These are phyloP conservation scores for Erythrophleum fordii DNA, from an alignment of 306 rosid genomes.

Conservation along the genomic window DNA sequence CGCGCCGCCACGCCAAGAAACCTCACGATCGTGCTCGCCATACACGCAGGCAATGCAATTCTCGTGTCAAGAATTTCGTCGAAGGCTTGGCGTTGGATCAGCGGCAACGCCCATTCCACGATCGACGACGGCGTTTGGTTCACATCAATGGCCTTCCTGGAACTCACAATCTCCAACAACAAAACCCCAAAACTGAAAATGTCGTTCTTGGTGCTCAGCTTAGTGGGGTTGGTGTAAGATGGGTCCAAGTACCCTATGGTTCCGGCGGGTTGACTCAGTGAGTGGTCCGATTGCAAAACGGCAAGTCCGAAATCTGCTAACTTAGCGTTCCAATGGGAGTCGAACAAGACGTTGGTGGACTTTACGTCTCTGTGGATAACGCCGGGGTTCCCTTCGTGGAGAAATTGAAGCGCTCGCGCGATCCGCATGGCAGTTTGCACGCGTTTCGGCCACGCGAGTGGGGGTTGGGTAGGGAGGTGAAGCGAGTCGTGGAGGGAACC, in stretches of 20 bases:
- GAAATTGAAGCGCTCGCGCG: constrained; percentile 51
- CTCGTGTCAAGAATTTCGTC: constrained; percentile 41
- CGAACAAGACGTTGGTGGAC: constrained; percentile 60
- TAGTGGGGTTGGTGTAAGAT: constrained; percentile 48
- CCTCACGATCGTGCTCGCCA: constrained; percentile 30
- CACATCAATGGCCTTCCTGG: constrained; percentile 55
- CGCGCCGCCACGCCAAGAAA: constrained; percentile 41
- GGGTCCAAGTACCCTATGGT: constrained; percentile 69
- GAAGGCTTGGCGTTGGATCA: constrained; percentile 20
- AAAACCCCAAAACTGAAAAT: constrained; percentile 67
- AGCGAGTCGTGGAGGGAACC: constrained; percentile 63
- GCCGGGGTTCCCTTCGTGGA: constrained; percentile 49
- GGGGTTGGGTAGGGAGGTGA: constrained; percentile 31
- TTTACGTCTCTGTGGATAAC: constrained; percentile 71
- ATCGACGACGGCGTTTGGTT: constrained; percentile 40
- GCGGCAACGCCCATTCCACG: constrained; percentile 57
- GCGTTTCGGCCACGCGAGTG: constrained; percentile 52
- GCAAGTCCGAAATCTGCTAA: constrained; percentile 76
- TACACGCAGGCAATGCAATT: neutral
- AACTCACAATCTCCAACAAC: constrained; percentile 57
- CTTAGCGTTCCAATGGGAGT: constrained; percentile 50
- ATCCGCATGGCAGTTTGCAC: constrained; percentile 49
- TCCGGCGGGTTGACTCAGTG: constrained; percentile 51
- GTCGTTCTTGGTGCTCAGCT: constrained; percentile 60
- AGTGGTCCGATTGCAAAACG: neutral